Conservation (phyloP, 257 asterid genomes). For the Ehretia macrophylla region DNA sequence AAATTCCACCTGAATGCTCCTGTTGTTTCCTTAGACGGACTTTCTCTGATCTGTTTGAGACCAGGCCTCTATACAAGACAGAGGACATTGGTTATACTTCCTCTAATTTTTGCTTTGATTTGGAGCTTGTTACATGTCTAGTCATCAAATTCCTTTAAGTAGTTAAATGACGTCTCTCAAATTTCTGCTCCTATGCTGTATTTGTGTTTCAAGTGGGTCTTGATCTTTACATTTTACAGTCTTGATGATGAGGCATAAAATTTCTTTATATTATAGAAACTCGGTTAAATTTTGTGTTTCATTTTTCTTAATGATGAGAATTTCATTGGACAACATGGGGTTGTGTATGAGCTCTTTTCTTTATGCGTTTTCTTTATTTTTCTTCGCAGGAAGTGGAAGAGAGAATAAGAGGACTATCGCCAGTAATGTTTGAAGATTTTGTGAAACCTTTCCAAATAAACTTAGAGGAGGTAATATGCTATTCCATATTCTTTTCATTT, state of each 20-base stretch:
- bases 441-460: slow-evolving; percentile 77
- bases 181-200: too few relatives aligned
- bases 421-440: slow-evolving; percentile 87
- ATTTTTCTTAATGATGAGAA: background rate
- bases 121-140: background rate
- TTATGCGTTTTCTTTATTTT: slow-evolving; percentile 7
- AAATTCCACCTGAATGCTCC: background rate
- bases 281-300: background rate
- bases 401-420: slow-evolving; percentile 57
- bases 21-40: background rate
- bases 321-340: too few relatives aligned
- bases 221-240: background rate
- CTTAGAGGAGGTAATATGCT: slow-evolving; percentile 60
- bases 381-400: slow-evolving; percentile 82
- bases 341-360: background rate
- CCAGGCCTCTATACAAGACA: too few relatives aligned
- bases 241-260: background rate
- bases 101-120: background rate
- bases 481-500: background rate
- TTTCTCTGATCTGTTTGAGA: too few relatives aligned
- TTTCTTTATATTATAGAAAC: background rate
- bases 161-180: too few relatives aligned
- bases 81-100: too few relatives aligned
- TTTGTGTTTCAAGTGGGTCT: too few relatives aligned
- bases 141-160: background rate